Evolutionary conservation across 371 early-diverging fungal species (phyloP), one percentile per base, ranked within the genome.

Genomic region (Vairimorpha ceranae): DNA sequence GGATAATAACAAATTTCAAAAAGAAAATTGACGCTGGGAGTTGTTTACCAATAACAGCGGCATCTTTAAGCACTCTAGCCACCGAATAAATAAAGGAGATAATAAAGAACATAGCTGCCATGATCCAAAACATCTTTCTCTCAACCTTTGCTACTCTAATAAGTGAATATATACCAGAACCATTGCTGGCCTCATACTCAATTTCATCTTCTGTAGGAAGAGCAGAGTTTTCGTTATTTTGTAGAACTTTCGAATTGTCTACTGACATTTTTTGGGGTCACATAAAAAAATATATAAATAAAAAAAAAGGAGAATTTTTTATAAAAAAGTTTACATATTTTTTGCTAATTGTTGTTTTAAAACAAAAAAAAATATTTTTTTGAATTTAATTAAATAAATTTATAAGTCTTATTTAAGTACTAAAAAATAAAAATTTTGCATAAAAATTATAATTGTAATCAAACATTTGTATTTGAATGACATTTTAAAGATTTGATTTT

Each of bases 21-120:
- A 69, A 78, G 25, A 67, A 68, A 46, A 81, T 81, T 8, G 79
- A 76, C n/a, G 79, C 73, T 0, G 77, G 77, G 27, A 69, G 66
- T 68, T 76, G 78, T 59, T 76, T 63, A 8, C 68, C 74, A 17
- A 78, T 30, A 7, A 81, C 75, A 29, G 78, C 66, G 19, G 76
- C 68, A 61, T 81, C 82, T 67, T 81, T 81, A 54, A 78, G 63
- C 36, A 76, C 77, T 73, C 82, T 75, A 36, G 76, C 69, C 21
- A 81, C 68, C 17, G 82, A 81, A 64, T 81, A 81, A 2, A 76
- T 73, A 27, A 74, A 69, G 1, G 74, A 76, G 46, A 76, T 70
- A 30, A 60, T 65, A 46, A 59, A 71, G 67, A 78, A 81, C 46
- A 81, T 72, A 60, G 65, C 48, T 21, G 71, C 70, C 79, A 81